Percentiles rank a stretch among this genome's conserved stretches.
Evolutionary conservation across 2,329 filamentous ascomycete genomes (phyloP).

Genomic region (Penicillium aurantiogriseum): DNA sequence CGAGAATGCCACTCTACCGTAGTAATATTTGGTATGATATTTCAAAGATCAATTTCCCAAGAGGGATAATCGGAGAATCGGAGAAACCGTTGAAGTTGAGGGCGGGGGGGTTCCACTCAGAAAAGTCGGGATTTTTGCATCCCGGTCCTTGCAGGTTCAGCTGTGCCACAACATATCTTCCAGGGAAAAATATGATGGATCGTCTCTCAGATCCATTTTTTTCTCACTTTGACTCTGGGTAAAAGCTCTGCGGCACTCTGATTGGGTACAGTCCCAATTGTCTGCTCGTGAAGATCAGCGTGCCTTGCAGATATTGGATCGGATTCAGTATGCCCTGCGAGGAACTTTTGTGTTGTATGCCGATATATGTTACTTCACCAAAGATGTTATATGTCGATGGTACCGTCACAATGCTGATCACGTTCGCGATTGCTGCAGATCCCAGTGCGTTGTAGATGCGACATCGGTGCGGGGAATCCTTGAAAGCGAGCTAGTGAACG

Average conservation of each 20-base stretch:
- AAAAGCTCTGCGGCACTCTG: background rate
- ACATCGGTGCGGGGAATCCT: conserved; percentile 19
- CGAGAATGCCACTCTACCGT: background rate
- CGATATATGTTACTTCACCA: background rate
- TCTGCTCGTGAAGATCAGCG: background rate
- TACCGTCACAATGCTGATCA: conserved; percentile 15
- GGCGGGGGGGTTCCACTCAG: background rate
- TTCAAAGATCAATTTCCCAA: background rate
- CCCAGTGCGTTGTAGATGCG: conserved; percentile 4
- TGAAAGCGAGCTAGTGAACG: background rate
- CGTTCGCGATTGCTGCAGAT: conserved; percentile 9
- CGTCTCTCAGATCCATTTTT: background rate
- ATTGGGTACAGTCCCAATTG: background rate
- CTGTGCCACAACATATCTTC: background rate
- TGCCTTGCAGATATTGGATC: background rate
- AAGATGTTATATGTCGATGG: conserved; percentile 4
- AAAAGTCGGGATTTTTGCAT: background rate
- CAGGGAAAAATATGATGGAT: background rate
- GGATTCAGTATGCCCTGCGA: background rate
- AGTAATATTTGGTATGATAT: background rate
- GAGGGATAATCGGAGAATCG: background rate
- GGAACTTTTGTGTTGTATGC: background rate
- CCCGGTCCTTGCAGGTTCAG: conserved; percentile 1
- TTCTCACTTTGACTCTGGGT: background rate
- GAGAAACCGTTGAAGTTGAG: background rate